phyloP scores from a whole-genome alignment of 371 early-diverging fungal genomes.

The Lichtheimia hyalospora region DNA sequence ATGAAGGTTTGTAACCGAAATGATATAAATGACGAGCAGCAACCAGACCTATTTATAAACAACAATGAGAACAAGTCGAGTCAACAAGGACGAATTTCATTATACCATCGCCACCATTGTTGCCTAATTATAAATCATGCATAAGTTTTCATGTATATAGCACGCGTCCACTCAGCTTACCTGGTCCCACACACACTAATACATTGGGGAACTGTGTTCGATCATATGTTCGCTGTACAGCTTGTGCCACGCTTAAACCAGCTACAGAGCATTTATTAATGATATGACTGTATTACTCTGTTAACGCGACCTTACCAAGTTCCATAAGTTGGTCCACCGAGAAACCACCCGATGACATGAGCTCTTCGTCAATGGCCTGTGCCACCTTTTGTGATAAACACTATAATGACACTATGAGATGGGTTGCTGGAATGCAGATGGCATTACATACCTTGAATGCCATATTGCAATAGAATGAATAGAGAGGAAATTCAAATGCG shows the following conservation, averaged over 20 bases:
- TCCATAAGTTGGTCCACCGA: constrained; percentile 90
- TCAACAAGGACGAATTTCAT: neutral
- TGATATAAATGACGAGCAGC: constrained; percentile 87
- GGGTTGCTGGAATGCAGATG: neutral
- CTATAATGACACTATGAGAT: constrained; percentile 29
- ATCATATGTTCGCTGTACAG: constrained; percentile 72
- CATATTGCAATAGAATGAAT: neutral
- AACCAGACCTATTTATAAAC: constrained; percentile 63
- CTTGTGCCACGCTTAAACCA: constrained; percentile 88
- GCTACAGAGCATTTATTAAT: constrained; percentile 44
- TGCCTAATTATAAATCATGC: constrained; percentile 35
- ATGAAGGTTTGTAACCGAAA: constrained; percentile 80
- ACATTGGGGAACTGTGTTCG: constrained; percentile 50
- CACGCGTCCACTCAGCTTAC: constrained; percentile 20
- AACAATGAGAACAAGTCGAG: neutral
- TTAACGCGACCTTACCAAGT: constrained; percentile 43
- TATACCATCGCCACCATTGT: constrained; percentile 95
- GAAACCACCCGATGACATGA: constrained; percentile 88
- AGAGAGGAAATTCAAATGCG: too few relatives aligned
- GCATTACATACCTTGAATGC: neutral
- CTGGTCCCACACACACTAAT: constrained; percentile 82
- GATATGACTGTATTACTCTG: neutral
- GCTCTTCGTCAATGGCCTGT: constrained; percentile 77
- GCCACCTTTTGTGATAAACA: constrained; percentile 77
- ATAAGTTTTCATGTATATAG: neutral